phyloP scores from a whole-genome alignment of 2,329 filamentous ascomycete species.

The Diaporthe eres region DNA sequence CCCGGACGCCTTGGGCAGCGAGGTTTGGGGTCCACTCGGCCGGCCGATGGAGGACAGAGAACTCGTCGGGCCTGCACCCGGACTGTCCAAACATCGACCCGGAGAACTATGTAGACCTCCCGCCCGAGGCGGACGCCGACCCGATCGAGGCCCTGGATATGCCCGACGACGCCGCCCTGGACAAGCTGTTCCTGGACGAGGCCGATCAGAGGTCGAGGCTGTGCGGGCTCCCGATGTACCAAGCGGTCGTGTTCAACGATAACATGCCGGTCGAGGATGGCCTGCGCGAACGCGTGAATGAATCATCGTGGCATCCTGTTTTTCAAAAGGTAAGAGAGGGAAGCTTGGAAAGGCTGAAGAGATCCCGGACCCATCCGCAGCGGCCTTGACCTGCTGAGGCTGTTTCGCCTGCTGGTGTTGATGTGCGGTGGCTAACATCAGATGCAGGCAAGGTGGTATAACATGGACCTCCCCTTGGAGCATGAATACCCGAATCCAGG shows the following conservation, averaged over 20 bases:
- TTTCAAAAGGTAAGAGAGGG: background rate
- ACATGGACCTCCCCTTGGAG: background rate
- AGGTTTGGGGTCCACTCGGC: background rate
- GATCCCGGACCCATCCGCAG: background rate
- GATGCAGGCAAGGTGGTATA: background rate
- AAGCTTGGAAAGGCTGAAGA: background rate
- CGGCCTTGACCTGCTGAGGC: rapidly evolving
- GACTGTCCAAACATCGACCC: background rate
- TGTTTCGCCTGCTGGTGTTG: background rate
- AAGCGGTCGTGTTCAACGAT: background rate
- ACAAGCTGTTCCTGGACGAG: background rate
- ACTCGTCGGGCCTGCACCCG: background rate
- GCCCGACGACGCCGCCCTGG: background rate
- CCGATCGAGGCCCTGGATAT: background rate
- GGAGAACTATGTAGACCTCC: background rate
- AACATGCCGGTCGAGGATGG: background rate
- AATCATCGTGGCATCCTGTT: background rate
- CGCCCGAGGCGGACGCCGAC: background rate
- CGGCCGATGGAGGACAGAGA: background rate
- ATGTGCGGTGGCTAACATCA: background rate
- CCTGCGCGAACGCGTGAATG: background rate
- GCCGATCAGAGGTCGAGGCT: background rate
- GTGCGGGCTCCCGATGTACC: background rate
- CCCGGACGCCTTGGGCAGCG: background rate
- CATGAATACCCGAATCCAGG: background rate